Conservation (phyloP, 768 basidiomycete genomes). For the Lyophyllum atratum region DNA sequence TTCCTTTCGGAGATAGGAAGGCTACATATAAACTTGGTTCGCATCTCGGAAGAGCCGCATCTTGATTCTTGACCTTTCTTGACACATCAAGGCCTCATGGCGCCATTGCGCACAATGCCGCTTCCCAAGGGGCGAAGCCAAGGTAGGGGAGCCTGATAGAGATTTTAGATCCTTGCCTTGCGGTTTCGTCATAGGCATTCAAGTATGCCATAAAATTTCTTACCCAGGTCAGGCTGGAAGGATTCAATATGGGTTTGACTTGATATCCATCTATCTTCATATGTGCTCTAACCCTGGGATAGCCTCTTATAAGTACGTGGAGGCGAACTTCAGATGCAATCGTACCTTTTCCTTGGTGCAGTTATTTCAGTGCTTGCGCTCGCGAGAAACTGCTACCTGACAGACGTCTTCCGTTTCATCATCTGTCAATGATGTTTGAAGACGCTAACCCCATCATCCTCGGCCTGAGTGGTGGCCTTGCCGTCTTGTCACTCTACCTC, state of each 20-base stretch:
- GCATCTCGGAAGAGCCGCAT: too few species aligned
- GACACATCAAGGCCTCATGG: not conserved
- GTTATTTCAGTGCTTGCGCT: not conserved
- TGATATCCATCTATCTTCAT: slow-evolving; percentile 1
- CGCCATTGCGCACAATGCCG: not conserved
- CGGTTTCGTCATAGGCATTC: not conserved
- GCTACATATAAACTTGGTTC: too few species aligned
- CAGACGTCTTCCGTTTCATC: not conserved
- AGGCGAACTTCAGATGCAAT: not conserved
- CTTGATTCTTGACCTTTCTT: too few species aligned
- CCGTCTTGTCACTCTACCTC: slow-evolving; percentile 5
- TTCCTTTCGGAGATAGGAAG: too few species aligned
- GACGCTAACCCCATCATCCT: slow-evolving; percentile 7
- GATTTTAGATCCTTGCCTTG: not conserved
- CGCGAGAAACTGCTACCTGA: not conserved
- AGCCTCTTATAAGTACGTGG: not conserved
- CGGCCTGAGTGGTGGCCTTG: slow-evolving; percentile 7
- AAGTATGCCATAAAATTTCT: not conserved
- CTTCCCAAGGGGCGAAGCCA: not conserved
- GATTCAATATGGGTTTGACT: not conserved
- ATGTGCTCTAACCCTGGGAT: not conserved
- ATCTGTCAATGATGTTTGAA: slow-evolving; percentile 5
- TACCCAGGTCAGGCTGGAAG: not conserved
- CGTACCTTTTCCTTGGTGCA: not conserved
- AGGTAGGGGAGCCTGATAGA: not conserved